Conservation (phyloP, 495 filamentous ascomycete genomes). For the Penicillium bovifimosum region DNA sequence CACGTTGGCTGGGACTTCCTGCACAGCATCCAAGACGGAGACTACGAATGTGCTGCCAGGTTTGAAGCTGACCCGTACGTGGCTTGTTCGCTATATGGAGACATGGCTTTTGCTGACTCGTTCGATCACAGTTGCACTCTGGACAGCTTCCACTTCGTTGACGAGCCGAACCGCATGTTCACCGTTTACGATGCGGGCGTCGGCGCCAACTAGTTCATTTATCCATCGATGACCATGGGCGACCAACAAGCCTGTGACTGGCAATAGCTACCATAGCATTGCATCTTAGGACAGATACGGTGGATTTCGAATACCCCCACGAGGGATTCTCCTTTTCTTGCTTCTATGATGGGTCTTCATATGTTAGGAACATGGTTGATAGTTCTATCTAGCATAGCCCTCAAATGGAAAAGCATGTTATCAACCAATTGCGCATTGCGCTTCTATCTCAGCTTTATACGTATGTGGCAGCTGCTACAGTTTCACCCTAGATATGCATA, state of each 20-base stretch:
- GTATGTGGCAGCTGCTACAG: not conserved
- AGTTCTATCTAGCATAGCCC: not conserved
- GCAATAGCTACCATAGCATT: not conserved
- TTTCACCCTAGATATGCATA: not conserved
- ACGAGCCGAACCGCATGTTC: constrained; percentile 1
- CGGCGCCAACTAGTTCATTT: not conserved
- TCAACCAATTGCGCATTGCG: not conserved
- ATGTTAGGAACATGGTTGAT: too few relatives aligned
- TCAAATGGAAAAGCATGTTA: not conserved
- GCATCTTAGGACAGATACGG: not conserved
- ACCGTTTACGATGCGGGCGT: too few relatives aligned
- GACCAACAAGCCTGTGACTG: not conserved
- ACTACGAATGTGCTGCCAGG: constrained; percentile 24
- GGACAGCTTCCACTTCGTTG: constrained; percentile 1
- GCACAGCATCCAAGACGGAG: not conserved
- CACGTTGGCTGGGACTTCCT: constrained; percentile 35
- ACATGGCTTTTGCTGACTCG: not conserved
- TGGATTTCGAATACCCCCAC: too few relatives aligned
- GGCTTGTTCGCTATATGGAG: not conserved
- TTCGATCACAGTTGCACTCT: not conserved
- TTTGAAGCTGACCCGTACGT: constrained; percentile 44
- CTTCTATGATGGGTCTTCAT: not conserved
- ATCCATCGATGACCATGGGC: not conserved
- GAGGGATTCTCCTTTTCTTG: not conserved
- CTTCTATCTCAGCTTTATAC: not conserved